Evolutionary conservation across 768 basidiomycete species (phyloP).

Genomic region (Nevesoporus exiguus): DNA sequence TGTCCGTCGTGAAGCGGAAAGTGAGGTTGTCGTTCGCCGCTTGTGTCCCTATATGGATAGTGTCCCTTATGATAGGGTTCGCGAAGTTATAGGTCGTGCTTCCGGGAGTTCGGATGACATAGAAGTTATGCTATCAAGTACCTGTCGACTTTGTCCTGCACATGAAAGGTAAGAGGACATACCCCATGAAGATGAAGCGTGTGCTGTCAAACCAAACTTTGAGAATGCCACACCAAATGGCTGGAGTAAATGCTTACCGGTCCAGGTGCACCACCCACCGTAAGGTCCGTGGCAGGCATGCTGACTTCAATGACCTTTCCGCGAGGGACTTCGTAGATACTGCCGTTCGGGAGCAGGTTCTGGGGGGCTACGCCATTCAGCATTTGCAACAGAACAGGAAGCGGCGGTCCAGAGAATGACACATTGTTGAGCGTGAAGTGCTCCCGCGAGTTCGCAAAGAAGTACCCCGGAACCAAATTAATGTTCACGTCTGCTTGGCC

Average conservation of each 20-base stretch:
- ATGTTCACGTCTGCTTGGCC: slow-evolving; percentile 40
- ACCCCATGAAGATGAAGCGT: slow-evolving; percentile 45
- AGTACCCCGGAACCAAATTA: slow-evolving; percentile 28
- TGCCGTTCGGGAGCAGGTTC: slow-evolving; percentile 40
- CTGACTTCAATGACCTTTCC: slow-evolving; percentile 46
- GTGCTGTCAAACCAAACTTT: slow-evolving; percentile 23
- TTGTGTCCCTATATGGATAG: slow-evolving; percentile 30
- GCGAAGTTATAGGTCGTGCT: slow-evolving; percentile 37
- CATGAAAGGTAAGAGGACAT: slow-evolving; percentile 12
- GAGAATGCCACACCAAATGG: neutral
- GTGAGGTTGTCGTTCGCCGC: slow-evolving; percentile 40
- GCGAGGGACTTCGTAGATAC: slow-evolving; percentile 38
- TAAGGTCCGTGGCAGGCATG: slow-evolving; percentile 25
- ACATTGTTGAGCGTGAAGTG: slow-evolving; percentile 29
- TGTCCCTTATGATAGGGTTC: slow-evolving; percentile 55
- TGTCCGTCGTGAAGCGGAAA: slow-evolving; percentile 59
- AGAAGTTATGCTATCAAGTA: slow-evolving; percentile 35
- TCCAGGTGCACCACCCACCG: slow-evolving; percentile 5
- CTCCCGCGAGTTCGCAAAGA: neutral
- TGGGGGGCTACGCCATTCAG: slow-evolving; percentile 36
- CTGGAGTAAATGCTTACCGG: slow-evolving; percentile 10
- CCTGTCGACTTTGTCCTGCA: neutral
- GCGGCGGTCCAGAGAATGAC: slow-evolving; percentile 24
- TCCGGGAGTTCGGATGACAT: slow-evolving; percentile 34
- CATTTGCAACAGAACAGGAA: slow-evolving; percentile 44